Evolutionary conservation across 495 filamentous ascomycete genomes (phyloP).

Genomic region (Cudoniella acicularis): DNA sequence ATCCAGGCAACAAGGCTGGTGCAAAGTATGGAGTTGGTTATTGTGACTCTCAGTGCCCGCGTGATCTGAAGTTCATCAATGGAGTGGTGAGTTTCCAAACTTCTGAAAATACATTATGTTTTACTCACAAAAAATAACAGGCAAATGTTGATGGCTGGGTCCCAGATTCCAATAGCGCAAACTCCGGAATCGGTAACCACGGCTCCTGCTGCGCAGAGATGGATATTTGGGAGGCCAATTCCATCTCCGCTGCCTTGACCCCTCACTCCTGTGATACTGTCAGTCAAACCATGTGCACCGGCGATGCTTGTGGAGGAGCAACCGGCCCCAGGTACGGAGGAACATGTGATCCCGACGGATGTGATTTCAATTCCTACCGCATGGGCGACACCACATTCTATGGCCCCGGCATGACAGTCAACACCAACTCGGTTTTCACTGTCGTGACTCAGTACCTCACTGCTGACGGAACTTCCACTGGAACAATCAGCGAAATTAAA

Average conservation of each 20-base stretch:
- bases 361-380: constrained; percentile 68
- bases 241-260: constrained; percentile 52
- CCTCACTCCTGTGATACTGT: constrained; percentile 46
- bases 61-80: constrained; percentile 63
- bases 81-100: constrained; percentile 37
- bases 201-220: constrained; percentile 32
- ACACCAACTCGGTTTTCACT: constrained; percentile 58
- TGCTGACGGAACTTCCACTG: constrained; percentile 45
- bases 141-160: constrained; percentile 48
- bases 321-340: constrained; percentile 36
- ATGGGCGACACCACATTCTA: constrained; percentile 57
- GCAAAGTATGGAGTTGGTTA: constrained; percentile 69
- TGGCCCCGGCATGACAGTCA: constrained; percentile 50
- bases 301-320: constrained; percentile 29
- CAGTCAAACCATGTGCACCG: constrained; percentile 16
- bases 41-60: constrained; percentile 68
- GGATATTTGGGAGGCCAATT: constrained; percentile 39
- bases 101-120: background rate
- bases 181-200: constrained; percentile 52
- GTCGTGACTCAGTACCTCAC: constrained; percentile 70
- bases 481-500: constrained; percentile 55
- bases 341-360: constrained; percentile 72
- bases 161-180: constrained; percentile 42
- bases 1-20: constrained; percentile 58
- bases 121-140: constrained; percentile 34